Evolutionary conservation across 345 rosid genomes (phyloP), one percentile per base, ranked within the genome.

Genomic region (Rhizophora apiculata): DNA sequence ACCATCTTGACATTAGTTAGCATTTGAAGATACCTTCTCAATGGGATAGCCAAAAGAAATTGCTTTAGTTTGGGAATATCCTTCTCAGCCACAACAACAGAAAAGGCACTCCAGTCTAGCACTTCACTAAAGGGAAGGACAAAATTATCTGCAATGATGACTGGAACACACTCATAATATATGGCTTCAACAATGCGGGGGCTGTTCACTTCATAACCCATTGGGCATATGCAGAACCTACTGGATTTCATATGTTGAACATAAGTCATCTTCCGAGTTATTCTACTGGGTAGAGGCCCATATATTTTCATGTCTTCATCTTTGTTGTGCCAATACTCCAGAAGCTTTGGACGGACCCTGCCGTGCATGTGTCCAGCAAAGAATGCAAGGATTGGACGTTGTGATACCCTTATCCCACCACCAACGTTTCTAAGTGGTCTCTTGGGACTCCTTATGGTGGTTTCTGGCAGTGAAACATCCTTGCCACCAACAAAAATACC

Each of bases 181-280:
- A 93, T 85, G 32, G 98, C 89, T 81, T 93, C 97, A 0, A 91
- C 91, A 46, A 93, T 88, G 69, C 96, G 66, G 6, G 98, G 98
- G 77, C 98, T 89, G 84, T 91, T 93, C 66, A 91, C 98, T 80
- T 93, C 97, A 74, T 80, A 83, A 1, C 97, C 98, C 97, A 83
- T 89, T 18, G 97, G 97, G 75, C 98, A 94, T 61, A 89, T 49
- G 68, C 98, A 94, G 64, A 73, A 94, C 69, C 76, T 89, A 68
- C 97, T 94, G 18, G 92, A 84, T 68, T 89, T 91, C 98, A 94
- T 94, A 76, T 91, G 98, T 37, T 86, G 89, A 59, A 94, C 84
- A 55, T 89, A 91, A 20, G 78, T 81, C 97, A 87, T 88, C 31
- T 85, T 88, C 57, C 83, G 72, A 54, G 96, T 77, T 62, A 88